A percentile compares a stretch with the other conserved stretches of the same genome.
These are phyloP conservation scores for Nannizzia gypsea DNA, from an alignment of 2,329 filamentous ascomycete species.

Conservation along the genomic window DNA sequence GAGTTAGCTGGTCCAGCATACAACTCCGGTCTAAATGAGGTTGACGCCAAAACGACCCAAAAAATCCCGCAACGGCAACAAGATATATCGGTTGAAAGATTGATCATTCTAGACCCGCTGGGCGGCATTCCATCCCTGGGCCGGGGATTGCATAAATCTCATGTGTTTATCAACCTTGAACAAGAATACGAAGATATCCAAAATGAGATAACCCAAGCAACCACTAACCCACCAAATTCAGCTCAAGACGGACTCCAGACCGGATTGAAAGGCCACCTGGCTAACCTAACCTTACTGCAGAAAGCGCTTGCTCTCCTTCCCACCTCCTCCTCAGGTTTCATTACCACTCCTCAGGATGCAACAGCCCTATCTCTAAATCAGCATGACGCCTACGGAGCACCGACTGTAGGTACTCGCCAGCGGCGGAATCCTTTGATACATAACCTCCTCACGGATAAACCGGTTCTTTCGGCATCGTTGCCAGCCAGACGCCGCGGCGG, in stretches of 20 bases:
- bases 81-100: constrained; percentile 59
- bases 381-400: constrained; percentile 23
- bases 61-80: constrained; percentile 35
- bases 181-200: constrained; percentile 69
- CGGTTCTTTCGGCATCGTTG: constrained; percentile 80
- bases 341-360: constrained; percentile 77
- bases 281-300: constrained; percentile 63
- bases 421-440: constrained; percentile 81
- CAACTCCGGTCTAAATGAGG: constrained; percentile 31
- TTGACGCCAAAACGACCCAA: constrained; percentile 30
- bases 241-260: constrained; percentile 7
- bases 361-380: constrained; percentile 44
- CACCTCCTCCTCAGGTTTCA: constrained; percentile 70
- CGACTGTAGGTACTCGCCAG: constrained; percentile 45
- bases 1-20: constrained; percentile 60
- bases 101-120: constrained; percentile 78
- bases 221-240: constrained; percentile 5
- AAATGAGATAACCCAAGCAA: constrained; percentile 42
- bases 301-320: constrained; percentile 64
- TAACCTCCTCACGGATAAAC: constrained; percentile 91
- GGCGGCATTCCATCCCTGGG: constrained; percentile 67
- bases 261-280: constrained; percentile 41
- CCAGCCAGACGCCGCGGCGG: constrained; percentile 53
- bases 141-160: constrained; percentile 46
- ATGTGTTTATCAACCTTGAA: constrained; percentile 85